Evolutionary conservation across 305 asterid species (phyloP), one percentile per base, ranked within the genome.

Genomic region (Fraxinus paxiana): DNA sequence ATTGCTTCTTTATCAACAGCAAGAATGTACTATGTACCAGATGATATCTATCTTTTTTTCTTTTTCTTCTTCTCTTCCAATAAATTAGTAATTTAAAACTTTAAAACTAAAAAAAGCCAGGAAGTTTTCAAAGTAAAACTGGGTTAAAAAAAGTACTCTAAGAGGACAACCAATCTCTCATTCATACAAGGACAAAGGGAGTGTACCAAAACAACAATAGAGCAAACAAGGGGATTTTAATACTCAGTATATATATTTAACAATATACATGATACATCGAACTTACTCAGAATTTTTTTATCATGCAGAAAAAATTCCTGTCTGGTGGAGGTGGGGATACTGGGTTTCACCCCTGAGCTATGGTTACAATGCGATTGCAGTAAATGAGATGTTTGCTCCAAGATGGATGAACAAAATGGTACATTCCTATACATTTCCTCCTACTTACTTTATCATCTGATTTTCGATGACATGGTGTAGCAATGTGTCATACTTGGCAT

Each of bases 321-420:
- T 84, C 73, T 96, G 99, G 99, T 96, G 98, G 98, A 86, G 93
- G 10, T 48, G 99, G 98, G 98, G 87, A 2, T 89, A 87, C 74
- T 96, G 99, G 99, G 6, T 92, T 77, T 96, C 99, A 48, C 99
- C 99, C 37, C 83, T 96, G 73, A 86, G 83, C 74, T 94, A 96
- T 13, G 92, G 85, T 6, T 96, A 89, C 89, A 94, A 96, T 22
- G 97, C 97, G 35, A 56, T 96, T 15, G 82, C 89, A 10, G 95
- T 92, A 9, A 96, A 96, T 37, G 99, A 96, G 82, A 87, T 96
- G 97, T 85, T 87, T 63, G 92, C 94, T 65, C 87, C 97, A 28
- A 86, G 99, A 85, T 96, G 99, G 99, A 90, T 92, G 97, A 83
- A 92, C 86, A 89, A 80, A 90, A 0, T 71, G 84, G 98, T 93